Evolutionary conservation across 352 stramenopile species (phyloP).

Genomic region (Globisporangium camurandrum): DNA sequence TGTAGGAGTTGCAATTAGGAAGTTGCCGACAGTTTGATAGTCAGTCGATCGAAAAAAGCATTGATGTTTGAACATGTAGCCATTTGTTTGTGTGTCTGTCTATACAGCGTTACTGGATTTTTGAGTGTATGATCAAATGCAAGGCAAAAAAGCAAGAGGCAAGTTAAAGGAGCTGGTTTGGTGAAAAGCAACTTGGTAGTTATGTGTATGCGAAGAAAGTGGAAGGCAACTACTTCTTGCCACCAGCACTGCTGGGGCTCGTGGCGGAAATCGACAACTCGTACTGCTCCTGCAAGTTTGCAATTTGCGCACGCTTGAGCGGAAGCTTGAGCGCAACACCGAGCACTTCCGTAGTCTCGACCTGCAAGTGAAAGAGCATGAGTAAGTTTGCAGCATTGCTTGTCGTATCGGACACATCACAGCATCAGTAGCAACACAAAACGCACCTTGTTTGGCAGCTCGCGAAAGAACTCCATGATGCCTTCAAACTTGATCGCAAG

Average conservation of each 20-base stretch:
- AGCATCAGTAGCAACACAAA: not conserved
- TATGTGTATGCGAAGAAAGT: too few species aligned
- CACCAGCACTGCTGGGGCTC: too few species aligned
- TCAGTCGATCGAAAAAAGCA: conserved; percentile 1
- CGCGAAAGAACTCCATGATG: conserved; percentile 78
- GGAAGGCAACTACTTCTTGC: too few species aligned
- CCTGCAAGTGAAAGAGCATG: conserved; percentile 15
- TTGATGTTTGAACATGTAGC: not conserved
- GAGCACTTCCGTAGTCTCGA: conserved; percentile 54
- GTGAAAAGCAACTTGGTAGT: too few species aligned
- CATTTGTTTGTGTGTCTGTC: not conserved
- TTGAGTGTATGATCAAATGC: not conserved
- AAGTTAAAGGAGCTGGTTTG: too few species aligned
- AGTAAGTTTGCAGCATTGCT: too few species aligned
- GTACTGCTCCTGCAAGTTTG: conserved; percentile 38
- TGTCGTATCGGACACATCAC: not conserved
- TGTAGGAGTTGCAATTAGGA: too few species aligned
- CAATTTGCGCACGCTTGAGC: conserved; percentile 49
- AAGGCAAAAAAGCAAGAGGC: too few species aligned
- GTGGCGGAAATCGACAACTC: conserved; percentile 22
- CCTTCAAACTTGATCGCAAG: conserved; percentile 54
- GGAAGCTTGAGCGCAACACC: conserved; percentile 44
- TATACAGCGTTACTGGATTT: not conserved
- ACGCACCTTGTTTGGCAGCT: conserved; percentile 55
- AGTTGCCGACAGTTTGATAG: too few species aligned